phyloP scores from a whole-genome alignment of 495 filamentous ascomycete species.

The Clohesyomyces aquaticus region DNA sequence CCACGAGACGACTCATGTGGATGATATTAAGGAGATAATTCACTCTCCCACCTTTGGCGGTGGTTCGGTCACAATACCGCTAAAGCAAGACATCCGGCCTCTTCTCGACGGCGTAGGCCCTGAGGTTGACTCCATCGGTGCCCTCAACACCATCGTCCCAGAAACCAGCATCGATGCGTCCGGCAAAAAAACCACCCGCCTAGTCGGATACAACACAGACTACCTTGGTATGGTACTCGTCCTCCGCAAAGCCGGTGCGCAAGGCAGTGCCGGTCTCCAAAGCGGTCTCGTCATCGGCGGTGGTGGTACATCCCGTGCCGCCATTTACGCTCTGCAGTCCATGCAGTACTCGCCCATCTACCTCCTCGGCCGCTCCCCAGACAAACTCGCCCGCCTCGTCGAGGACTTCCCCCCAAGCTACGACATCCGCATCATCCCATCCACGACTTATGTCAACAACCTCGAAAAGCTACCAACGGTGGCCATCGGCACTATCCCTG shows the following conservation, averaged over 20 bases:
- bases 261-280: slow-evolving; percentile 45
- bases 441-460: slow-evolving; percentile 53
- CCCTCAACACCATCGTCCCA: slow-evolving; percentile 91
- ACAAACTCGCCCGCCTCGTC: slow-evolving; percentile 67
- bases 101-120: slow-evolving; percentile 77
- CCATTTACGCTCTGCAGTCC: slow-evolving; percentile 82
- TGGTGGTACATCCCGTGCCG: slow-evolving; percentile 89
- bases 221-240: slow-evolving; percentile 89
- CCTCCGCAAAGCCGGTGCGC: slow-evolving; percentile 72
- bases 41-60: slow-evolving; percentile 79
- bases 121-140: slow-evolving; percentile 82
- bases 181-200: slow-evolving; percentile 49
- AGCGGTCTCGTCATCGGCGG: slow-evolving; percentile 80
- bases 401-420: slow-evolving; percentile 75
- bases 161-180: slow-evolving; percentile 42
- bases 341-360: slow-evolving; percentile 88
- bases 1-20: slow-evolving; percentile 68
- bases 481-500: slow-evolving; percentile 88
- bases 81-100: slow-evolving; percentile 87
- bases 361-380: slow-evolving; percentile 75
- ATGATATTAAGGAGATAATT: slow-evolving; percentile 70
- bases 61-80: slow-evolving; percentile 91
- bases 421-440: slow-evolving; percentile 68
- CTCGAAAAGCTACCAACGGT: slow-evolving; percentile 63
- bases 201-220: slow-evolving; percentile 92